Base-by-base conservation (phyloP, 768 basidiomycete genomes). In the Mycena pura region DNA sequence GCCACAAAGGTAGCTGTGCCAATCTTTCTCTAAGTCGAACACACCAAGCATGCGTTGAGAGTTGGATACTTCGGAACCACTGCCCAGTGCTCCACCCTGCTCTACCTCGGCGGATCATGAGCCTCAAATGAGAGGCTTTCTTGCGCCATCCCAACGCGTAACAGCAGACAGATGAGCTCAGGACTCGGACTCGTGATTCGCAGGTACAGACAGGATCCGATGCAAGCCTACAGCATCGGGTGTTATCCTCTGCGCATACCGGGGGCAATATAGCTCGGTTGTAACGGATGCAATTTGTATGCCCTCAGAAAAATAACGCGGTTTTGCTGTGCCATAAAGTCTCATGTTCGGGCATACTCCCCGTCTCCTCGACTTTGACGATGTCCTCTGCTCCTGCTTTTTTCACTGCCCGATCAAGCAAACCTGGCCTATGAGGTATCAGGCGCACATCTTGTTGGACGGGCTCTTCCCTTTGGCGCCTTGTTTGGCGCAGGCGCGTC, bases 381-480 rank as follows among this genome's bases (percentile, higher is more conserved):
- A 55, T 57, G 55, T 15, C 55, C 38, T 10, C 29, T 48, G 14
- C 21, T 17, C 29, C 28, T 32, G 47, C 36, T n/a, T n/a, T 57
- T 24, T 5, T 57, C n/a, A 21, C n/a, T 58, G 22, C 28, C 57
- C 38, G 57, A 58, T 48, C 38, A 48, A 34, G 48, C 57, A n/a
- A 40, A 11, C 3, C 40, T 60, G 14, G 41, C 58, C 6, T 60
- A 51, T 22, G 58, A 53, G 15, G 44, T 60, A 27, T 25, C 53
- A n/a, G 44, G 58, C 13, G 22, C 58, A 10, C 58, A 53, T 40
- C n/a, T 52, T 14, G 31, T 60, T 9, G 58, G 58, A 27, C 15
- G 17, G 6, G 58, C 58, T 19, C 50, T 60, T 19, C 72, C 70
- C 3, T 36, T 73, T 72, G 38, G 57, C 53, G 6, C 54, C 62